Base-by-base conservation (phyloP, 495 filamentous ascomycete species). In the Clohesyomyces aquaticus region DNA sequence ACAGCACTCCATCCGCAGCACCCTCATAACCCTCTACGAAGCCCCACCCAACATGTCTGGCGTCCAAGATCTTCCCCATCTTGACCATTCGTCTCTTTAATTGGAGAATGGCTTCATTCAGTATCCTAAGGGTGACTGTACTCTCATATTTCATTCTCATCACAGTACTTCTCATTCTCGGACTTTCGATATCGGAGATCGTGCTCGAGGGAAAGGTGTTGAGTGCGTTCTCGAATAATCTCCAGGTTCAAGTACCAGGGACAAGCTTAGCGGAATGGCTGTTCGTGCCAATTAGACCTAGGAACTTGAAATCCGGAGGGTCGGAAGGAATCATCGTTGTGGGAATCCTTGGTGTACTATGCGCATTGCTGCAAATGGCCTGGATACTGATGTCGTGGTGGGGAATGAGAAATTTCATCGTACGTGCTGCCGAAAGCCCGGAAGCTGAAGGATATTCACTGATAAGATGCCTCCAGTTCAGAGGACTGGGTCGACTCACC, bases 211-310 rank as follows among this genome's bases (percentile, higher is more conserved):
- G 48, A 3, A 28, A 55, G 27, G 11, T 54, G 23, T n/a, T 47
- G 10, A 25, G 16, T 25, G 62, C 46, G 0, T 64, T 64, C 22
- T 23, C 32, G 6, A 38, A 27, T 41, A 14, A 43, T 28, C 35
- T 52, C 1, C 22, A 55, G 9, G 42, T 65, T 35, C 62, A 65
- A 38, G 27, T 59, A 12, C 62, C 62, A 1, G 55, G 55, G n/a
- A 50, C 35, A 11, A 65, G 55, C 23, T 10, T 65, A 3, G 62
- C 55, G 28, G 62, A 65, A 49, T 65, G 55, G 55, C 8, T 46
- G 27, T 65, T 65, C 26, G 29, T 65, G 1, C 8, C 19, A 1
- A 11, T 60, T 29, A 25, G 32, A 1, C 62, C 62, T 3, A 19
- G 12, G 6, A 47, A 59, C 26, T 16, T 65, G 1, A 48, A 59